Percentiles rank a stretch among this genome's conserved stretches.
Evolutionary conservation across 2,329 filamentous ascomycete genomes (phyloP).

Genomic region (Penicillium vulpinum): DNA sequence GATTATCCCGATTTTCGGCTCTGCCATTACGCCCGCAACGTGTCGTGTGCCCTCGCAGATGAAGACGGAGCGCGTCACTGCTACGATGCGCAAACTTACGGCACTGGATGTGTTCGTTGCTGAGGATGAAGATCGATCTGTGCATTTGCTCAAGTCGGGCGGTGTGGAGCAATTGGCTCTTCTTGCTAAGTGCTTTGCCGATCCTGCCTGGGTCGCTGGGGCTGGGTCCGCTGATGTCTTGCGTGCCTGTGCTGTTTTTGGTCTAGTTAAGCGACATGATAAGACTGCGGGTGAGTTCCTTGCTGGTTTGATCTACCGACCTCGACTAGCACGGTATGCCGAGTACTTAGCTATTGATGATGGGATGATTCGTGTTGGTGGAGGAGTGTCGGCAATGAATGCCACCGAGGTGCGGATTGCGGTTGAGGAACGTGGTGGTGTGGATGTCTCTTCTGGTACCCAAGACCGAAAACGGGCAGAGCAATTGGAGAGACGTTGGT

Average conservation of each 20-base stretch:
- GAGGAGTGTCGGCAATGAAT: slow-evolving; percentile 60
- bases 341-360: slow-evolving; percentile 72
- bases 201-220: slow-evolving; percentile 18
- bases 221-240: slow-evolving; percentile 30
- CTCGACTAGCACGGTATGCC: slow-evolving; percentile 56
- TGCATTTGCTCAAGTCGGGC: slow-evolving; percentile 13
- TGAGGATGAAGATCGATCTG: slow-evolving; percentile 13
- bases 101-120: slow-evolving; percentile 29
- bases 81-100: slow-evolving; percentile 47
- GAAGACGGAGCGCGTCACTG: slow-evolving; percentile 52
- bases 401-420: slow-evolving; percentile 68
- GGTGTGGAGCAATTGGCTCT: slow-evolving; percentile 32
- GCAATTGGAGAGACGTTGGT: slow-evolving; percentile 37
- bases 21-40: slow-evolving; percentile 71
- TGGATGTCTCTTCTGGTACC: slow-evolving; percentile 30
- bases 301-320: slow-evolving; percentile 50
- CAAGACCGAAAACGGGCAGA: slow-evolving; percentile 27
- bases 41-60: slow-evolving; percentile 81
- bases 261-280: slow-evolving; percentile 36
- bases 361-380: slow-evolving; percentile 62
- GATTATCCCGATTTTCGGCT: slow-evolving; percentile 68
- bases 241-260: slow-evolving; percentile 38
- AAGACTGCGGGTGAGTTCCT: slow-evolving; percentile 42
- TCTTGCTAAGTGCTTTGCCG: slow-evolving; percentile 27
- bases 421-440: slow-evolving; percentile 65